Conservation (phyloP, 202 grass and related monocot species). For the Bolboschoenoplectus hybrid region DNA sequence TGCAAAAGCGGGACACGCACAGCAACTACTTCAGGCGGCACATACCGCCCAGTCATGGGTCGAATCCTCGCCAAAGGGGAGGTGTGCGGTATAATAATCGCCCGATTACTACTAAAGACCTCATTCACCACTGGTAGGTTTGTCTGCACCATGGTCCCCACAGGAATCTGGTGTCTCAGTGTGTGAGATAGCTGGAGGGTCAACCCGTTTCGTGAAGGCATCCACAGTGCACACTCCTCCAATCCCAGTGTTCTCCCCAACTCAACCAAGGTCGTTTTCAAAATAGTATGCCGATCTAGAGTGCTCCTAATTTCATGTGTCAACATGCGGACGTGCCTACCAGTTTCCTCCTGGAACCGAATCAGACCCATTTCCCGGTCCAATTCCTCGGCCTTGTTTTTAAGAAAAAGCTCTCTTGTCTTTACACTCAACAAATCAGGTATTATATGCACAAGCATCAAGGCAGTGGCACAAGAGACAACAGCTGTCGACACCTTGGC, state of each 20-base stretch:
- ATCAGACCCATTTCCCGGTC: conserved; percentile 59
- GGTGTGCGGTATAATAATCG: conserved; percentile 89
- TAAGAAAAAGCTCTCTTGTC: conserved; percentile 56
- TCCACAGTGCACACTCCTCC: conserved; percentile 94
- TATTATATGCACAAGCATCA: conserved; percentile 64
- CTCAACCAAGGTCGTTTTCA: conserved; percentile 95
- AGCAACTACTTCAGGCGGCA: conserved; percentile 88
- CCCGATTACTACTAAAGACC: conserved; percentile 82
- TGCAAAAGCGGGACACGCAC: conserved; percentile 85
- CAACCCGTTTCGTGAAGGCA: conserved; percentile 78
- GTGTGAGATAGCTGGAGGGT: conserved; percentile 95
- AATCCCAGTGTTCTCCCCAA: conserved; percentile 76
- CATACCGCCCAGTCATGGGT: conserved; percentile 68
- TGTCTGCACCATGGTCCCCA: conserved; percentile 67
- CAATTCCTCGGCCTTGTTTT: conserved; percentile 60
- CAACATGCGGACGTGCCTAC: conserved; percentile 96
- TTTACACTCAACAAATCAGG: conserved; percentile 65
- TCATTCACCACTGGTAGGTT: conserved; percentile 90
- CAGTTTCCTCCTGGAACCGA: conserved; percentile 56
- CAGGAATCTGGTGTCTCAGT: conserved; percentile 65
- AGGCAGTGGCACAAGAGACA: conserved; percentile 59
- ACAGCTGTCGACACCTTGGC: conserved; percentile 53
- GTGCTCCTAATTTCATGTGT: conserved; percentile 98
- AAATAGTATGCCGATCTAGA: conserved; percentile 85
- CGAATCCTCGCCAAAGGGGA: conserved; percentile 81